Conservation (phyloP, 345 rosid species). For the Pistacia atlantica region DNA sequence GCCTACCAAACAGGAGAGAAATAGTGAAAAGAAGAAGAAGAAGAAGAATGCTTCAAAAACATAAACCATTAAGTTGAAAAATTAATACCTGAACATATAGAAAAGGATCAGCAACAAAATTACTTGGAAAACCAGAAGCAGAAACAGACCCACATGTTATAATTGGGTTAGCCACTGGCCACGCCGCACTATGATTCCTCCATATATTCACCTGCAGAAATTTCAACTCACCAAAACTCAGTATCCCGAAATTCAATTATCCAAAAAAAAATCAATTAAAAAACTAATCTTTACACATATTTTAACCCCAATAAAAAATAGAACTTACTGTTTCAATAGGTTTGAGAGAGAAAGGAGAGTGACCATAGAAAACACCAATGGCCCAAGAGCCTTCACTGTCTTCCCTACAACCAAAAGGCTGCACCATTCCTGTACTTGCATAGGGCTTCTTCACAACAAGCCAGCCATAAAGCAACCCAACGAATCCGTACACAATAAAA, state of each 20-base stretch:
- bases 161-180: constrained; percentile 99
- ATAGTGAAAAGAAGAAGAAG: background rate
- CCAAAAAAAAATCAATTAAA: background rate
- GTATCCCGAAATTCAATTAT: background rate
- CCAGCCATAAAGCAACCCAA: constrained; percentile 68
- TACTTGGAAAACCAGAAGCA: constrained; percentile 77
- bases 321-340: constrained; percentile 79
- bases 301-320: background rate
- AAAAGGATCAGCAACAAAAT: constrained; percentile 95
- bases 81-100: constrained; percentile 70
- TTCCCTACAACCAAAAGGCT: constrained; percentile 67
- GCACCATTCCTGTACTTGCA: constrained; percentile 28
- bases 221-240: constrained; percentile 11
- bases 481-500: constrained; percentile 59
- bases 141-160: constrained; percentile 84
- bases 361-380: constrained; percentile 82
- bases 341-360: constrained; percentile 84
- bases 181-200: constrained; percentile 77
- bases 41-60: background rate
- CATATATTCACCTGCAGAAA: constrained; percentile 59
- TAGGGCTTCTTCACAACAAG: constrained; percentile 42
- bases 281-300: background rate
- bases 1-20: background rate
- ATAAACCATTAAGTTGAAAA: background rate
- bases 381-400: constrained; percentile 98